Evolutionary conservation across 176 grass and related monocot species (phyloP), one percentile per base, ranked within the genome.

Genomic region (Aegilops speltoides): DNA sequence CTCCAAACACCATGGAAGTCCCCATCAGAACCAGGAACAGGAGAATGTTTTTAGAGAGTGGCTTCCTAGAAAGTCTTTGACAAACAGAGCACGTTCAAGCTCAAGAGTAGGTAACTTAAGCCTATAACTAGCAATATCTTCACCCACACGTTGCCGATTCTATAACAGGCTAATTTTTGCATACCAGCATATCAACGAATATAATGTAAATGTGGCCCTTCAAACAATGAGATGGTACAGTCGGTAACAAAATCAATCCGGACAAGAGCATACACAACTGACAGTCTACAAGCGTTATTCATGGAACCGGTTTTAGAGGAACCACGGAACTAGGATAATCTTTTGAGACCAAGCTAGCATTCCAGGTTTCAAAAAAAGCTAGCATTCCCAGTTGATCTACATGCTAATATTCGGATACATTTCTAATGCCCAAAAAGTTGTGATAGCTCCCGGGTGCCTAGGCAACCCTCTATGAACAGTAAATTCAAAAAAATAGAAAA

Each of bases 1-100:
- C 96, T 54, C 93, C 96, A 57, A 98, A 96, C 65, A 98, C 86
- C 96, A 98, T 98, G 40, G 96, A 98, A 13, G 96, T 95, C 41
- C 96, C 96, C 78, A 90, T 98, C 70, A 98, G 76, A 85, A 98
- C 93, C 84, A 98, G 89, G 79, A 98, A 86, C 34, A 94, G 85
- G 28, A 98, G 86, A 88, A 88, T 62, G 54, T 79, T 94, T 85
- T 98, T 98, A 28, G 90, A 92, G 78, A 64, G 32, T 16, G 80
- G 71, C 6, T 87, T 96, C 73, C 83, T 59, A 98, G 88, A 75
- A 65, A 86, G 16, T 98, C 91, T 86, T 98, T 98, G 87, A 98
- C 93, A 50, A 17, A 43, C 0, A 98, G 50, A 88, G 93, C 90
- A 81, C 93, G 91, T 76, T 94, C 96, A 82, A 98, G 67, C 50